Evolutionary conservation across 306 rosid species (phyloP).

Genomic region (Heteromeles arbutifolia): DNA sequence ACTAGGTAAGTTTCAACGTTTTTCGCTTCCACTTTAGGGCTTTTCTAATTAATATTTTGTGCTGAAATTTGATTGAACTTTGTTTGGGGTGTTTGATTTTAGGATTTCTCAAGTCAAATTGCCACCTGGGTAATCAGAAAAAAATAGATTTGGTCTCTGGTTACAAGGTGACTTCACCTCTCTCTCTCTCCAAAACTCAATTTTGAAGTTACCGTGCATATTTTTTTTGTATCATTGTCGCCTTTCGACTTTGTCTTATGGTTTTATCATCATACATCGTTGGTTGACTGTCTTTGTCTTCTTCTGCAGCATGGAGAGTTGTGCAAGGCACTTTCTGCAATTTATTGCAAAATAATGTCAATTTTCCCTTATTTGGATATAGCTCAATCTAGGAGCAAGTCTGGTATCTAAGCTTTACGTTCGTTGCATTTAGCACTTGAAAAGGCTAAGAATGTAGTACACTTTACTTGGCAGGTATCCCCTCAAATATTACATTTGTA

Average conservation of each 20-base stretch:
- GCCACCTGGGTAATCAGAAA: too few species aligned
- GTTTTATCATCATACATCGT: not conserved
- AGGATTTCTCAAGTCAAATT: too few species aligned
- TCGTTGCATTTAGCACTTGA: conserved; percentile 86
- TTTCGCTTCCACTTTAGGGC: too few species aligned
- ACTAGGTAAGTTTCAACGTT: conserved; percentile 13
- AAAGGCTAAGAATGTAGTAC: conserved; percentile 79
- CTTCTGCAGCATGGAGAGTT: conserved; percentile 67
- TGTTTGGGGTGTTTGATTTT: too few species aligned
- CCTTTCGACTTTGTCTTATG: not conserved
- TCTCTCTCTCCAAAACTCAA: too few species aligned
- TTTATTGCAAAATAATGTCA: conserved; percentile 71
- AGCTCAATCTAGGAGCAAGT: conserved; percentile 85
- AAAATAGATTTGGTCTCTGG: too few species aligned
- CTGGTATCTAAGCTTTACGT: conserved; percentile 83
- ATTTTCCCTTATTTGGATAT: conserved; percentile 88
- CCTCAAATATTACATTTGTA: not conserved
- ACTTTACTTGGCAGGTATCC: conserved; percentile 67
- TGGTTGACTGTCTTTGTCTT: conserved; percentile 10
- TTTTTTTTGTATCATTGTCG: not conserved
- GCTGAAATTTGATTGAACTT: too few species aligned
- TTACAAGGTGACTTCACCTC: too few species aligned
- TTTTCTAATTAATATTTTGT: too few species aligned
- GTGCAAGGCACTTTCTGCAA: conserved; percentile 77
- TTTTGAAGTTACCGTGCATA: not conserved